A percentile compares a stretch with the other conserved stretches of the same genome.
These are phyloP conservation scores for Melampsora medusae DNA, from an alignment of 1,284 basidiomycete species.

Conservation along the genomic window DNA sequence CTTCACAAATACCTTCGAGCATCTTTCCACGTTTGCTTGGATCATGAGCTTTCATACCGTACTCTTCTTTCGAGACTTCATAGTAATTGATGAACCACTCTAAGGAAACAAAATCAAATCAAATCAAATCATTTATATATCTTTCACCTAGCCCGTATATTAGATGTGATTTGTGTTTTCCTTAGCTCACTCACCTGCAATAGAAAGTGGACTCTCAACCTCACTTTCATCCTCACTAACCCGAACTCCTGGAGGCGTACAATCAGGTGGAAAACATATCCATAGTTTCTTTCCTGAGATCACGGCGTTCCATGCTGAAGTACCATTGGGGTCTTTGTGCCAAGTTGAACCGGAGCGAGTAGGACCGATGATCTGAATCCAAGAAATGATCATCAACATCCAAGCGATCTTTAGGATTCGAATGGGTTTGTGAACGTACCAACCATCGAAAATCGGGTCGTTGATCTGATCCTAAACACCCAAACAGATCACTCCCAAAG, in stretches of 20 bases:
- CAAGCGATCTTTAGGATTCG: neutral
- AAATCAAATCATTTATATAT: no score
- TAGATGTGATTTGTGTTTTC: no score
- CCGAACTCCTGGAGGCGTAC: slow-evolving; percentile 57
- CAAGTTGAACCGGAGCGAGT: slow-evolving; percentile 53
- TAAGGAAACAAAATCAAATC: slow-evolving; percentile 48
- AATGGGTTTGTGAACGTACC: slow-evolving; percentile 42
- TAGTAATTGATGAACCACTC: slow-evolving; percentile 58
- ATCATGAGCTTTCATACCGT: slow-evolving; percentile 51
- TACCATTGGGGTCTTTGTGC: slow-evolving; percentile 56
- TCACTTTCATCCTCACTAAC: slow-evolving; percentile 55
- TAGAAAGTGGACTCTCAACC: slow-evolving; percentile 54
- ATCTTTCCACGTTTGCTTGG: slow-evolving; percentile 51
- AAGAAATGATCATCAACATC: neutral
- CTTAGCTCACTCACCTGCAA: slow-evolving; percentile 51
- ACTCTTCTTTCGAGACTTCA: slow-evolving; percentile 51
- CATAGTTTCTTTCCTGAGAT: slow-evolving; percentile 55
- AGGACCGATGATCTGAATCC: slow-evolving; percentile 51
- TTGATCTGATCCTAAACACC: slow-evolving; percentile 48
- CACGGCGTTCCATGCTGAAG: slow-evolving; percentile 58
- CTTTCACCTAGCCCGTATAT: no score
- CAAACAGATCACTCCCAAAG: slow-evolving; percentile 53
- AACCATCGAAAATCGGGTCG: slow-evolving; percentile 54
- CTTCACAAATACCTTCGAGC: slow-evolving; percentile 56
- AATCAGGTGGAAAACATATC: slow-evolving; percentile 57